phyloP scores from a whole-genome alignment of 257 asterid genomes.

The Penstemon eatonii region DNA sequence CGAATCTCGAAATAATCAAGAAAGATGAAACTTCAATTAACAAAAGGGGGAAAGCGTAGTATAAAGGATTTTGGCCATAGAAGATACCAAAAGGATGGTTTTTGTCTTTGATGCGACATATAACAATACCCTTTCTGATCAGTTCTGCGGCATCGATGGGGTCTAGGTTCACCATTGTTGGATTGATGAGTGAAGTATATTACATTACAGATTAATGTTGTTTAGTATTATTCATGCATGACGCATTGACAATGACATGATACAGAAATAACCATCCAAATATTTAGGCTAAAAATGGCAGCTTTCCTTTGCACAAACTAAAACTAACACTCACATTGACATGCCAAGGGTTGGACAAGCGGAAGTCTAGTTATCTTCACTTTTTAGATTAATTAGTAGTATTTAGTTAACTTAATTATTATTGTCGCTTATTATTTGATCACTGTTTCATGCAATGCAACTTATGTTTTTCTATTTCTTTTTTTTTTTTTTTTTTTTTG shows the following conservation, averaged over 20 bases:
- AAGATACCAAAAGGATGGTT: constrained; percentile 62
- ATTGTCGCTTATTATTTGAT: no score
- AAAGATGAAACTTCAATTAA: constrained; percentile 42
- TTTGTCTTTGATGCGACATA: constrained; percentile 36
- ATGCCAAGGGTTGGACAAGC: constrained; percentile 39
- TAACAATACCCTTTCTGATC: constrained; percentile 7
- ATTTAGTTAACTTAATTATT: no score
- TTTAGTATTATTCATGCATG: constrained; percentile 19
- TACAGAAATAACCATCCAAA: background rate
- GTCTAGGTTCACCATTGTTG: constrained; percentile 17
- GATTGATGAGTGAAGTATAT: background rate
- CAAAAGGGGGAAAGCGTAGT: constrained; percentile 53
- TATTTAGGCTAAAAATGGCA: constrained; percentile 1
- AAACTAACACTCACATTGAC: background rate
- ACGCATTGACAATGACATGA: background rate
- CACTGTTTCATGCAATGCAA: no score
- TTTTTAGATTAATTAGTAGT: constrained; percentile 5
- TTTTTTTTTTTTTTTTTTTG: no score
- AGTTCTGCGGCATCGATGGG: constrained; percentile 1
- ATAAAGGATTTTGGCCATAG: constrained; percentile 71
- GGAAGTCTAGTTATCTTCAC: constrained; percentile 24
- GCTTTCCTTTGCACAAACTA: constrained; percentile 25
- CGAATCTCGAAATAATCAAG: constrained; percentile 35
- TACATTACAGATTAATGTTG: background rate
- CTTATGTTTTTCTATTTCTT: no score